These are phyloP conservation scores for Pseudophaeomoniella oleicola DNA, from an alignment of 2,329 filamentous ascomycete genomes.

Conservation along the genomic window DNA sequence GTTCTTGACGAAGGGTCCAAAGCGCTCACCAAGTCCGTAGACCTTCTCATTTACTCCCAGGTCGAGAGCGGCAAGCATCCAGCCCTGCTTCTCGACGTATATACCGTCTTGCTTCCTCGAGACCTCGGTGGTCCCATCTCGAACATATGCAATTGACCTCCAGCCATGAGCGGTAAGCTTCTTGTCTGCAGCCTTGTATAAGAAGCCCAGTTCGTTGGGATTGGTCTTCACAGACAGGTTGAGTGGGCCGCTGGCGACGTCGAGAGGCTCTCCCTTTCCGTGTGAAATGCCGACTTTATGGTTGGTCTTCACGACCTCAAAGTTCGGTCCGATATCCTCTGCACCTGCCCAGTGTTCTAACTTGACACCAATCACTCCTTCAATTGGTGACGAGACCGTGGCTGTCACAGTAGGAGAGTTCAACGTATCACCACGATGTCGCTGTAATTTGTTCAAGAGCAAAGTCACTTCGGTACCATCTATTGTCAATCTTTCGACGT, in stretches of 20 bases:
- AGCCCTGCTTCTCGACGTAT: conserved; percentile 21
- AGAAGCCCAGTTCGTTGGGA: conserved; percentile 19
- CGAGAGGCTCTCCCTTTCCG: conserved; percentile 13
- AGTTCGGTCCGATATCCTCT: conserved; percentile 21
- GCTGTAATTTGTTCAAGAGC: conserved; percentile 22
- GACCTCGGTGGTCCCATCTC: conserved; percentile 18
- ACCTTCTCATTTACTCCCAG: conserved; percentile 45
- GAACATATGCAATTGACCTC: conserved; percentile 24
- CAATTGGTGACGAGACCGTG: conserved; percentile 19
- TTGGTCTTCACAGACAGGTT: conserved; percentile 18
- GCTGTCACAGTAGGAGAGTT: conserved; percentile 18
- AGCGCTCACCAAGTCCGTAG: conserved; percentile 62
- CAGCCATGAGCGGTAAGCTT: conserved; percentile 23
- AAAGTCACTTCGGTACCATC: conserved; percentile 19
- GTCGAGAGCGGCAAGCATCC: conserved; percentile 24
- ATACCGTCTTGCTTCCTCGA: conserved; percentile 19
- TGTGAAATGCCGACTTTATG: conserved; percentile 17
- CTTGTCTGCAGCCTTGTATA: conserved; percentile 10
- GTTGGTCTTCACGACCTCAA: conserved; percentile 14
- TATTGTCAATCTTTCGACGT: conserved; percentile 20
- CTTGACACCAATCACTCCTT: conserved; percentile 24
- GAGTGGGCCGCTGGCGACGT: conserved; percentile 19
- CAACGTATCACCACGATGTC: conserved; percentile 23
- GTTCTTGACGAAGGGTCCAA: conserved; percentile 63
- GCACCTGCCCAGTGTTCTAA: conserved; percentile 23